Evolutionary conservation across 176 grass and related monocot species (phyloP), one percentile per base, ranked within the genome.

Genomic region (Chrysopogon serrulatus): DNA sequence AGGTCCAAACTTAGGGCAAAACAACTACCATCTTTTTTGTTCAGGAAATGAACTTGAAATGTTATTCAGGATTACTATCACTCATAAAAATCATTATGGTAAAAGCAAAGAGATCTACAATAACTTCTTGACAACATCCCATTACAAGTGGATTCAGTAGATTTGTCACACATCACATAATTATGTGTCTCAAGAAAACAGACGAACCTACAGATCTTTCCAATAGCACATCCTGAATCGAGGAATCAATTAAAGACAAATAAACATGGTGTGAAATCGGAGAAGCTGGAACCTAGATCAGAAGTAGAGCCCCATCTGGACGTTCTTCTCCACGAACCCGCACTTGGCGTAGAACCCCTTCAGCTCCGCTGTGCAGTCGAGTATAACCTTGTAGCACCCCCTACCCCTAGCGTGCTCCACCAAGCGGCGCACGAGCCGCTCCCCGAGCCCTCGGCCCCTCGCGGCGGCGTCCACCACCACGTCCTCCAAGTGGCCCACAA

Each of bases 241-340:
- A 84, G 5, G 36, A 19, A 80, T 68, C 59, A 75, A 71, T 15
- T 61, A 2, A 16, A 61, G 31, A 73, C 31, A 73, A 73, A 78
- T 53, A 27, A 66, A 5, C 27, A 83, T 19, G 32, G 6, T 32
- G 66, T 48, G 76, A 4, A 68, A 87, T 83, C 73, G 23, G 48
- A 87, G 66, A 40, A 83, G 17, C 24, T 23, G 45, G 44, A 68
- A 90, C 64, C 82, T 85, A 80, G 78, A 90, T 95, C 91, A 96
- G 80, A 98, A 94, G 86, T 95, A 90, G 73, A 95, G 76, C 34
- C 89, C 87, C 96, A 98, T 94, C 85, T 98, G 96, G 68, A 95
- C 83, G 62, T 90, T 89, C 85, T 92, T 98, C 89, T 95, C 89
- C 45, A 66, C 65, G 84, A 95, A 98, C 12, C 89, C 96, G 60